Conservation (phyloP, 768 basidiomycete genomes). For the Leccinum variicolor region DNA sequence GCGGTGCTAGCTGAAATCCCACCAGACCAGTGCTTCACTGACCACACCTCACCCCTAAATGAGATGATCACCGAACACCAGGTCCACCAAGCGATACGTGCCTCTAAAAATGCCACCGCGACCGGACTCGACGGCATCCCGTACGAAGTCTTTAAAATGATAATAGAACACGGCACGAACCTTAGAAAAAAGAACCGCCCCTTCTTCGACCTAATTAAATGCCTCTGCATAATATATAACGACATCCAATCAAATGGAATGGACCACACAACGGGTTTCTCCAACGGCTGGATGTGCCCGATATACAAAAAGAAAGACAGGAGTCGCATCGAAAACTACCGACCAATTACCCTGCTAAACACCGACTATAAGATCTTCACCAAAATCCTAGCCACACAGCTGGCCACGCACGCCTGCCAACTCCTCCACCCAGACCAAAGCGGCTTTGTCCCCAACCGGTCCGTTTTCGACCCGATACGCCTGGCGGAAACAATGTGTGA, state of each 20-base stretch:
- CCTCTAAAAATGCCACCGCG: background rate
- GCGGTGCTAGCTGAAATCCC: background rate
- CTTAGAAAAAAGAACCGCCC: too few species aligned
- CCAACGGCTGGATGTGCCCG: background rate
- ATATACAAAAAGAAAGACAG: background rate
- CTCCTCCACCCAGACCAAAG: slow-evolving; percentile 29
- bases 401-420: slow-evolving; percentile 16
- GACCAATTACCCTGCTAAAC: slow-evolving; percentile 37
- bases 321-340: slow-evolving; percentile 13
- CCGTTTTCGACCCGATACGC: slow-evolving; percentile 32
- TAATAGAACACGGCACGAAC: background rate
- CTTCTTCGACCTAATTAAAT: background rate
- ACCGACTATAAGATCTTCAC: slow-evolving; percentile 34
- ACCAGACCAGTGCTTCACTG: background rate
- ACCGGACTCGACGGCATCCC: background rate
- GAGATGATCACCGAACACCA: slow-evolving; percentile 15
- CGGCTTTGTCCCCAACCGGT: slow-evolving; percentile 32
- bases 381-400: slow-evolving; percentile 16
- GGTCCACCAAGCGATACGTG: background rate
- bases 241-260: background rate
- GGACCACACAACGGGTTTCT: background rate
- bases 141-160: background rate
- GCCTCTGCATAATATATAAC: background rate
- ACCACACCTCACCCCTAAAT: slow-evolving; percentile 17
- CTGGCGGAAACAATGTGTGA: slow-evolving; percentile 25